A percentile compares a stretch with the other conserved stretches of the same genome.
Evolutionary conservation across 768 basidiomycete genomes (phyloP).

Genomic region (Amanita fuliginea): DNA sequence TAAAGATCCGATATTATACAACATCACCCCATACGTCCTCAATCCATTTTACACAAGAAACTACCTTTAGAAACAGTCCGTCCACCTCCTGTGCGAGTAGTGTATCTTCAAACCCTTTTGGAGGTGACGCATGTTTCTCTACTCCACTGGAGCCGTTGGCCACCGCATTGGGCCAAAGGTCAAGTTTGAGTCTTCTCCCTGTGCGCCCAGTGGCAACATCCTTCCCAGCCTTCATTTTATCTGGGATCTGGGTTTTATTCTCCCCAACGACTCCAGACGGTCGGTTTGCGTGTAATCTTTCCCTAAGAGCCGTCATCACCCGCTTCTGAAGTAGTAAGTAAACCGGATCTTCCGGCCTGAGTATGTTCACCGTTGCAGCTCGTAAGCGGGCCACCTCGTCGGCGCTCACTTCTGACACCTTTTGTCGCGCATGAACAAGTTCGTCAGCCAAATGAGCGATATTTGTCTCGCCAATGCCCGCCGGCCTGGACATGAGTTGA

Average conservation of each 20-base stretch:
- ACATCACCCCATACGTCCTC: slow-evolving; percentile 35
- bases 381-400: slow-evolving; percentile 45
- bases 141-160: not conserved
- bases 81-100: slow-evolving; percentile 33
- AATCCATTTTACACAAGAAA: slow-evolving; percentile 39
- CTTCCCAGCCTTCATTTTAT: slow-evolving; percentile 25
- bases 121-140: slow-evolving; percentile 5
- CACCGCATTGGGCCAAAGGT: slow-evolving; percentile 3
- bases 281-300: slow-evolving; percentile 9
- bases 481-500: slow-evolving; percentile 7
- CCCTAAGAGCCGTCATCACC: slow-evolving; percentile 31
- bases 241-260: slow-evolving; percentile 14
- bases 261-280: not conserved
- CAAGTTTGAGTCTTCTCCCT: slow-evolving; percentile 14
- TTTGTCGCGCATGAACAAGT: slow-evolving; percentile 43
- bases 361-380: slow-evolving; percentile 49
- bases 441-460: slow-evolving; percentile 66
- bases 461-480: slow-evolving; percentile 31
- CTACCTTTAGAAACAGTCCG: slow-evolving; percentile 30
- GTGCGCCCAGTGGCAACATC: slow-evolving; percentile 9
- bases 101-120: slow-evolving; percentile 60
- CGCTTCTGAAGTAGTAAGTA: slow-evolving; percentile 54
- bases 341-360: slow-evolving; percentile 53
- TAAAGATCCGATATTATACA: too few species aligned
- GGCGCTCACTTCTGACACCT: slow-evolving; percentile 13